These are phyloP conservation scores for Cerrena zonata DNA, from an alignment of 1,284 basidiomycete species.

Conservation along the genomic window DNA sequence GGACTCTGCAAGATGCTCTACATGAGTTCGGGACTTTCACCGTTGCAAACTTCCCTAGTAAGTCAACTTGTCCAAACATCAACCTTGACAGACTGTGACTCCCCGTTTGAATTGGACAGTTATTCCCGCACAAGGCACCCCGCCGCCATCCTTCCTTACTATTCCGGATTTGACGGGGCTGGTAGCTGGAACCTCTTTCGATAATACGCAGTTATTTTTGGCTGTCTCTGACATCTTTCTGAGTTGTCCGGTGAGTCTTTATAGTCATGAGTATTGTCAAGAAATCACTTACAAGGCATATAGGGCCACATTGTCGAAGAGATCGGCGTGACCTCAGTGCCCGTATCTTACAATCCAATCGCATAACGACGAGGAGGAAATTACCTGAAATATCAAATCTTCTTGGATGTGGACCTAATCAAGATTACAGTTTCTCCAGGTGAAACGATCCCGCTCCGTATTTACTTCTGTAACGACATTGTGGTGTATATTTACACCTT, in stretches of 20 bases:
- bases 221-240: not conserved
- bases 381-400: not conserved
- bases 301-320: not conserved
- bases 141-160: not conserved
- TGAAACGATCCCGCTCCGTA: not conserved
- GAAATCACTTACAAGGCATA: not conserved
- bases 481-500: not conserved
- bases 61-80: not conserved
- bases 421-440: not conserved
- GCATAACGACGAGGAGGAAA: not conserved
- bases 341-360: not conserved
- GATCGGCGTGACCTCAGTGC: conserved; percentile 1
- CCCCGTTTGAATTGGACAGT: not conserved
- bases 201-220: not conserved
- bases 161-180: not conserved
- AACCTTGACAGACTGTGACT: not conserved
- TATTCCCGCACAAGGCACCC: not conserved
- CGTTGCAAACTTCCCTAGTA: not conserved
- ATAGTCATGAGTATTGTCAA: not conserved
- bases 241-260: not conserved
- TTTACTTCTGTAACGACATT: not conserved
- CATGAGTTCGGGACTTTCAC: not conserved
- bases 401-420: not conserved
- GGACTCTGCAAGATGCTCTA: not conserved
- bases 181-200: not conserved